Evolutionary conservation across 1,284 basidiomycete genomes (phyloP).

Genomic region (Cryptococcus jaspeensis): DNA sequence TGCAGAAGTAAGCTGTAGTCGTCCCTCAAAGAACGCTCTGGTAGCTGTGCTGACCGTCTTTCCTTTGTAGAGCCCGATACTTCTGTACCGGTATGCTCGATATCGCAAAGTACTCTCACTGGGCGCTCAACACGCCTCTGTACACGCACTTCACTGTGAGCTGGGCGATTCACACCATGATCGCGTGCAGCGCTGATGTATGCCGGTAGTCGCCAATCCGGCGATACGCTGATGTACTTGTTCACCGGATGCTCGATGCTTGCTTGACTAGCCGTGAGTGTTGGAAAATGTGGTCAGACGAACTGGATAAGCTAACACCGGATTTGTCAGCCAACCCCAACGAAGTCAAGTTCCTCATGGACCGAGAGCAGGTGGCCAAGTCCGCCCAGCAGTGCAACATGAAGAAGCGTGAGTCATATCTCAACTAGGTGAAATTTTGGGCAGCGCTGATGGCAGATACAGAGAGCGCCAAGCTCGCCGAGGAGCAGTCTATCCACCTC

Average conservation of each 20-base stretch:
- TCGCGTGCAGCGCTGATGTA: neutral
- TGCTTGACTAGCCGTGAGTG: conserved; percentile 66
- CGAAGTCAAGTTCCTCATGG: conserved; percentile 91
- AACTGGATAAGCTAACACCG: neutral
- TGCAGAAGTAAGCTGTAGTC: conserved; percentile 52
- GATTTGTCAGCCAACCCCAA: conserved; percentile 25
- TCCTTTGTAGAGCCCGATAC: conserved; percentile 74
- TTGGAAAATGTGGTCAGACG: neutral
- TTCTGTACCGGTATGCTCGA: conserved; percentile 99
- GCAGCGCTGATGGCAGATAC: neutral
- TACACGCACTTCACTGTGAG: conserved; percentile 90
- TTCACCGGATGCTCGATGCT: conserved; percentile 96
- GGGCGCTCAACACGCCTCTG: conserved; percentile 82
- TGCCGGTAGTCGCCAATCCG: conserved; percentile 68
- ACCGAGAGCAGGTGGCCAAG: conserved; percentile 94
- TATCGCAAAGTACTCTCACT: conserved; percentile 96
- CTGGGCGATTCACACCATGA: conserved; percentile 4
- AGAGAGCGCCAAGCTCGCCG: conserved; percentile 70
- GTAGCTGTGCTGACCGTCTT: neutral
- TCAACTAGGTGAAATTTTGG: neutral
- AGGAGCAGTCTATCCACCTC: conserved; percentile 93
- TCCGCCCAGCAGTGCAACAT: conserved; percentile 97
- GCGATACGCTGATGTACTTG: conserved; percentile 83
- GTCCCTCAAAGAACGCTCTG: neutral
- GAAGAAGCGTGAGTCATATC: conserved; percentile 54